Base-by-base conservation (phyloP, 441 rosid genomes). In the Populus tomentosa region DNA sequence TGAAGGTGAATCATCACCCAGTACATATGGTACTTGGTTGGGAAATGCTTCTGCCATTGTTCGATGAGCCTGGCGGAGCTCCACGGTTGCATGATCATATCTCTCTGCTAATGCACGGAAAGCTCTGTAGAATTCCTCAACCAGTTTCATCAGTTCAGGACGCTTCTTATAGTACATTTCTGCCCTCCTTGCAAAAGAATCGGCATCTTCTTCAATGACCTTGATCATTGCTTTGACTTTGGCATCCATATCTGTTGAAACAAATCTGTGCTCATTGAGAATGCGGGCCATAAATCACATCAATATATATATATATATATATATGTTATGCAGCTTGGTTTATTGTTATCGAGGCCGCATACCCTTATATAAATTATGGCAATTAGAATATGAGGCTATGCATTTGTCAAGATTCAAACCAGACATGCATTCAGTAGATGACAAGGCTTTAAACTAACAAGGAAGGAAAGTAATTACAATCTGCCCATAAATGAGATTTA, bases 181-280 rank as follows among this genome's bases (percentile, higher is more conserved):
- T 67, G 99, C 99, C 84, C 98, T 88, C 83, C 97, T 89, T 73
- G 99, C 99, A 82, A 96, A 96, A 21, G 99, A 92, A 79, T 96
- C 99, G 36, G 98, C 99, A 87, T 96, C 99, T 86, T 96, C 98
- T 88, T 96, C 99, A 38, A 94, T 90, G 81, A 96, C 93, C 86
- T 89, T 96, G 85, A 96, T 93, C 99, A 96, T 96, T 71, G 93
- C 93, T 74, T 91, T 96, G 70, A 96, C 98, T 81, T 94, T 96
- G 67, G 89, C 83, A 86, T 96, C 98, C 99, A 96, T 96, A 86
- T 90, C 99, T 84, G 79, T 79, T 77, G 10, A 73, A 65, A 70
- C 23, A 74, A 7, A 67, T 69, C 32, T 20, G 50, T 67, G n/a
- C 50, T 65, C 63, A 56, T 53, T 61, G 8, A 53, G 32, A 53